These are phyloP conservation scores for Tetrapisispora pingtungensis DNA, from an alignment of 805 yeast genomes.

Conservation along the genomic window DNA sequence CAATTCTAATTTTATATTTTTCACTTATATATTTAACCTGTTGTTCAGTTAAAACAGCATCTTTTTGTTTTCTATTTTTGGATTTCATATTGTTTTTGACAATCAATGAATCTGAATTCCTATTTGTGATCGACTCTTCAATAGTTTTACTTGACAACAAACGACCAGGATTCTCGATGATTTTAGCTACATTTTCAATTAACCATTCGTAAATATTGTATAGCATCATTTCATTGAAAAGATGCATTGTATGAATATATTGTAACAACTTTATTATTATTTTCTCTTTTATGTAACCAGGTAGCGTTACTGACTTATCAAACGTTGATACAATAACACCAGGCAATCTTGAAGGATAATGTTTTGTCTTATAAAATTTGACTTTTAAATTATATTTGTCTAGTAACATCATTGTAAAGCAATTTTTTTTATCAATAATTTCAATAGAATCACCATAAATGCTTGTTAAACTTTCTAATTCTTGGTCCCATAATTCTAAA, in stretches of 20 bases:
- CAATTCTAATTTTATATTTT: conserved; percentile 29
- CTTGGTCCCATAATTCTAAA: conserved; percentile 59
- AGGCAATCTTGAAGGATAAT: conserved; percentile 59
- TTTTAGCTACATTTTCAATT: conserved; percentile 45
- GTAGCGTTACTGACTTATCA: conserved; percentile 40
- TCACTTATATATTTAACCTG: conserved; percentile 29
- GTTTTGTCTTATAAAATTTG: conserved; percentile 36
- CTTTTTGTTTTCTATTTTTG: conserved; percentile 9
- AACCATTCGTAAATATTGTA: conserved; percentile 70
- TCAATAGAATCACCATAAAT: conserved; percentile 44
- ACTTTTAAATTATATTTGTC: conserved; percentile 25
- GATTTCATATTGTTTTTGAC: conserved; percentile 6
- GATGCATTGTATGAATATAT: conserved; percentile 33
- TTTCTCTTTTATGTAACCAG: conserved; percentile 60
- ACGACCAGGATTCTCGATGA: conserved; percentile 70
- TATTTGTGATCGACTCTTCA: conserved; percentile 6
- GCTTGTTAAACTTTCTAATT: conserved; percentile 54
- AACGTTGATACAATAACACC: conserved; percentile 51
- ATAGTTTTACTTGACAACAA: conserved; percentile 29
- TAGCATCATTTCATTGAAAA: conserved; percentile 63
- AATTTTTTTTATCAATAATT: conserved; percentile 21
- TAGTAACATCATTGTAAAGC: conserved; percentile 27
- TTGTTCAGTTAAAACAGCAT: conserved; percentile 12
- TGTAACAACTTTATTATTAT: conserved; percentile 39
- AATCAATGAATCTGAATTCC: too few species aligned